Conservation (phyloP, 1,284 basidiomycete species). For the Ganoderma boninense region DNA sequence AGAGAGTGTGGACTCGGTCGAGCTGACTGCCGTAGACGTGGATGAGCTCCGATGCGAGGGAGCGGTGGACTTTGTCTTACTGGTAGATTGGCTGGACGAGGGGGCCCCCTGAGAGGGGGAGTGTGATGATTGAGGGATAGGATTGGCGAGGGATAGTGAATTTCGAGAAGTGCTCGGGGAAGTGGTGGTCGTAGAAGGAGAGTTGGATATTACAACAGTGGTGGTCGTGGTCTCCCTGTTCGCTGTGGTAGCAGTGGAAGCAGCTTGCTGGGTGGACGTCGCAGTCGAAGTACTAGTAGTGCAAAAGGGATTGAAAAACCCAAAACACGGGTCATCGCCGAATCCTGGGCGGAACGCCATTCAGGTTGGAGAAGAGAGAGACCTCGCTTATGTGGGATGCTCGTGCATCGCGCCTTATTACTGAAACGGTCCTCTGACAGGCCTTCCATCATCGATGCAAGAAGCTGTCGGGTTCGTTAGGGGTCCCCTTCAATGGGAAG, state of each 20-base stretch:
- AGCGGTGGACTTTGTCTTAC: background rate
- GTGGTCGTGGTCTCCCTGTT: background rate
- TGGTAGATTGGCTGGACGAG: background rate
- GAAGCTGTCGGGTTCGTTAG: background rate
- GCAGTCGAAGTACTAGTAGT: background rate
- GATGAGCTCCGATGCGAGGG: background rate
- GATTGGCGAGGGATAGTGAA: background rate
- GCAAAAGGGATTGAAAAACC: background rate
- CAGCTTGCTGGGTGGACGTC: background rate
- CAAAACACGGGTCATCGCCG: background rate
- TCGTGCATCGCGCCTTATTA: background rate
- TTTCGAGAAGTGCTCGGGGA: background rate
- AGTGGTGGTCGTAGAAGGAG: background rate
- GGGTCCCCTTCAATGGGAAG: background rate
- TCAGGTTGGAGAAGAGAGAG: background rate
- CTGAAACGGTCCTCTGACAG: background rate
- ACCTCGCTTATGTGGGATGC: background rate
- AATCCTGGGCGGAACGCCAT: constrained; percentile 2
- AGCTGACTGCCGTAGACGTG: background rate
- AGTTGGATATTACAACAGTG: background rate
- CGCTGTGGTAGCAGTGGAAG: background rate
- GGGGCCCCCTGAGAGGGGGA: background rate
- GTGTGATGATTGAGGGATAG: background rate
- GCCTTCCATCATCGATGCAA: background rate
- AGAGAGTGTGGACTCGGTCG: background rate